A percentile compares a stretch with the other conserved stretches of the same genome.
Evolutionary conservation across 305 asterid species (phyloP).

Genomic region (Solanum aculeatissimum): DNA sequence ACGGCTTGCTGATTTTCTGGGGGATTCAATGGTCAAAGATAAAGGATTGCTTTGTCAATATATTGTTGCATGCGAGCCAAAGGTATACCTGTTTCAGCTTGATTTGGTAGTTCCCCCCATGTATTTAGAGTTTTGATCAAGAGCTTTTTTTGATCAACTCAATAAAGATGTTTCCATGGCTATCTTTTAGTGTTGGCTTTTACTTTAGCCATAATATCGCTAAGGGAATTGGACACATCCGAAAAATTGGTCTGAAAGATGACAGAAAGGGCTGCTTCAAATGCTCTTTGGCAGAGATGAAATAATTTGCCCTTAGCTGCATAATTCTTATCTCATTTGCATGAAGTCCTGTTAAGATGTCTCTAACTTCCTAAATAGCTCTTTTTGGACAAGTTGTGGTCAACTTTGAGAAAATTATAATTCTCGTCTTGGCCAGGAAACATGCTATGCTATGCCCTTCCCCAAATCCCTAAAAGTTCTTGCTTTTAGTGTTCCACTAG

Average conservation of each 20-base stretch:
- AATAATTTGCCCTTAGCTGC: not conserved
- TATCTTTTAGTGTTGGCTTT: not conserved
- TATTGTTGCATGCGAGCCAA: constrained; percentile 96
- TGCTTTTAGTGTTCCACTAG: not conserved
- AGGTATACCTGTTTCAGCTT: constrained; percentile 36
- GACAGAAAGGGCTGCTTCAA: not conserved
- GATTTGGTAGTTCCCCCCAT: not conserved
- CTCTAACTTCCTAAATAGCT: not conserved
- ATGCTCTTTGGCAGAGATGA: not conserved
- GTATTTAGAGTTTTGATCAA: not conserved
- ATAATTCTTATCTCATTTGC: not conserved
- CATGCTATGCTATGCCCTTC: not conserved
- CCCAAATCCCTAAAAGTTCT: not conserved
- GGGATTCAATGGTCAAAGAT: constrained; percentile 95
- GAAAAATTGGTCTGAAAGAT: not conserved
- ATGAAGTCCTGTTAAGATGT: not conserved
- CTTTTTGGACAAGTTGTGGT: not conserved
- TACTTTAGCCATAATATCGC: not conserved
- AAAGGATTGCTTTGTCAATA: constrained; percentile 97
- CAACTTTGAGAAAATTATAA: not conserved
- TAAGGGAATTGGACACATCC: not conserved
- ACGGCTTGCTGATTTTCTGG: constrained; percentile 95
- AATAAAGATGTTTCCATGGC: not conserved
- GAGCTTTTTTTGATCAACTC: not conserved
- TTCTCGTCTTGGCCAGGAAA: not conserved